Base-by-base conservation (phyloP, 2,329 filamentous ascomycete genomes). In the Penicillium sp. region DNA sequence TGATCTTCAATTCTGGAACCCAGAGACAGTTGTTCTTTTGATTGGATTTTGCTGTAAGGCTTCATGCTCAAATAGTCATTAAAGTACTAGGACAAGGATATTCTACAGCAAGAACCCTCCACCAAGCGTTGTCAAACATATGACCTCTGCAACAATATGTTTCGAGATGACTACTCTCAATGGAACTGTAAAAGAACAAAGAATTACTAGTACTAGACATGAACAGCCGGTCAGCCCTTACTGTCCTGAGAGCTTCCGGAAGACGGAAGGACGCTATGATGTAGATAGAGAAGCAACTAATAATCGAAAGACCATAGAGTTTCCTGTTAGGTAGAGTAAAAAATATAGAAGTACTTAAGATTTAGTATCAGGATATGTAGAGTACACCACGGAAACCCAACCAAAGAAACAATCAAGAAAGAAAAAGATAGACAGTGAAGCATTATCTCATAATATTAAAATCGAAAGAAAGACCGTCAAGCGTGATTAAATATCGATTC, bases 381-480 rank as follows among this genome's bases (percentile, higher is more conserved):
- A 55, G 44, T 55, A 51, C 44, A 51, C 41, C 32, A 21, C 15
- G 15, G 37, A 49, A 15, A 36, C 27, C 34, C 46, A 51, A 47
- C 18, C 21, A 52, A 44, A 41, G 36, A 51, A 44, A 47, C n/a
- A 36, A 18, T 7, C 21, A 43, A 36, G 33, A 17, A 33, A 51
- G 24, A 30, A 36, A 34, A 20, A 1, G 33, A 49, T 32, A 26
- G 36, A 37, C 18, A 30, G 44, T 43, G 45, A 24, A 48, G 46
- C 45, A 70, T 71, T 26, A 75, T 58, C 54, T 71, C 75, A 23
- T 67, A 67, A 24, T 68, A 17, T n/a, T 45, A 46, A 49, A 44
- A 37, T 30, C 24, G 43, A 13, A 39, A 17, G 24, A 51, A 57
- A 52, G 39, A 43, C 34, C 49, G 24, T 39, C 36, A 45, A 47